phyloP scores from a whole-genome alignment of 2,329 filamentous ascomycete species.

The Helotiales sp. region DNA sequence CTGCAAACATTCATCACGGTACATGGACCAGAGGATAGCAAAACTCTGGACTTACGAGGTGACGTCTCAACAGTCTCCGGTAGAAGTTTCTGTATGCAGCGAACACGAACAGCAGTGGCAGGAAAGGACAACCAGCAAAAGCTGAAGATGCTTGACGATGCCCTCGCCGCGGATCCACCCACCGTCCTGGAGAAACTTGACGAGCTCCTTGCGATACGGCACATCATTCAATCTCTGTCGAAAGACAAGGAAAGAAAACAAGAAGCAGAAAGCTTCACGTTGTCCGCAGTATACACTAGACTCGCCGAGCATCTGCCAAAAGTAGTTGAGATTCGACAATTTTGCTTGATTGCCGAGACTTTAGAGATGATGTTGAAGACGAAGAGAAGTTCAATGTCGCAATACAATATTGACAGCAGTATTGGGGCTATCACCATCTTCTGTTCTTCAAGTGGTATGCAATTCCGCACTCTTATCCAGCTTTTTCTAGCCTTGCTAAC shows the following conservation, averaged over 20 bases:
- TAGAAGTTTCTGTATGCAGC: constrained; percentile 24
- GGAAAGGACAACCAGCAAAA: constrained; percentile 24
- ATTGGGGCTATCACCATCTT: constrained; percentile 34
- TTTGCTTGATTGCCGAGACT: constrained; percentile 33
- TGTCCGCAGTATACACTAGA: constrained; percentile 28
- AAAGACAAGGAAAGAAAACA: neutral
- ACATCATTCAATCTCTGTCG: constrained; percentile 30
- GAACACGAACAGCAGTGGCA: constrained; percentile 11
- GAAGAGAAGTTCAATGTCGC: constrained; percentile 34
- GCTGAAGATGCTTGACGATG: constrained; percentile 22
- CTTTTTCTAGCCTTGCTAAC: neutral
- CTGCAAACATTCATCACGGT: constrained; percentile 26
- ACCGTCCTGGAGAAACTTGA: constrained; percentile 21
- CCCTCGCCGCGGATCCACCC: constrained; percentile 18
- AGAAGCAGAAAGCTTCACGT: constrained; percentile 21
- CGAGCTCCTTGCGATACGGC: constrained; percentile 26
- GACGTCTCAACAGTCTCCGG: constrained; percentile 23
- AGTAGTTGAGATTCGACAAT: constrained; percentile 26
- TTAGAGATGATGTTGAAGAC: constrained; percentile 34
- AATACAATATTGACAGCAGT: constrained; percentile 37
- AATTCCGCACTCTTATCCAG: neutral
- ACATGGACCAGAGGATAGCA: constrained; percentile 6
- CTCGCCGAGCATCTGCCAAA: constrained; percentile 27
- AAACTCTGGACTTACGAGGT: constrained; percentile 7
- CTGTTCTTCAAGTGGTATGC: constrained; percentile 28